These are phyloP conservation scores for Calonectria naviculata DNA, from an alignment of 2,329 filamentous ascomycete genomes.

Conservation along the genomic window DNA sequence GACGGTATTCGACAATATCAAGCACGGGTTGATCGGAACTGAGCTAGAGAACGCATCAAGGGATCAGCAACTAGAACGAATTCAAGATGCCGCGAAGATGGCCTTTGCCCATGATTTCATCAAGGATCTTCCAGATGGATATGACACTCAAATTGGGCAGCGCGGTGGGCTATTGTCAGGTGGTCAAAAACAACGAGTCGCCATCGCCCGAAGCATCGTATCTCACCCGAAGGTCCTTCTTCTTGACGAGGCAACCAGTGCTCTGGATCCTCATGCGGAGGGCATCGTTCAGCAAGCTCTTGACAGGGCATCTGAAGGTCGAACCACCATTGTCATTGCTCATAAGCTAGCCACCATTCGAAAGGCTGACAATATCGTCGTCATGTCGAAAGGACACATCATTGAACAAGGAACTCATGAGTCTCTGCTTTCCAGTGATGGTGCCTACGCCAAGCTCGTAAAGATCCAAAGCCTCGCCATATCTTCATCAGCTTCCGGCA, in stretches of 20 bases:
- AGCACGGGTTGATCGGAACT: conserved; percentile 58
- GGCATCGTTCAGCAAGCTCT: conserved; percentile 65
- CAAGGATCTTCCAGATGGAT: conserved; percentile 55
- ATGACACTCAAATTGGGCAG: conserved; percentile 70
- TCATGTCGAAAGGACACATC: conserved; percentile 41
- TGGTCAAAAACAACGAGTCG: conserved; percentile 73
- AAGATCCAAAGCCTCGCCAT: conserved; percentile 50
- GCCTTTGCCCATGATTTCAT: conserved; percentile 65
- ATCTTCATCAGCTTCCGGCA: conserved; percentile 28
- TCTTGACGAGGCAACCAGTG: conserved; percentile 74
- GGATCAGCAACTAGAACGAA: conserved; percentile 55
- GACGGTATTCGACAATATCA: conserved; percentile 66
- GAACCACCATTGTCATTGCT: conserved; percentile 73
- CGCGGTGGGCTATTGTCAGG: conserved; percentile 73
- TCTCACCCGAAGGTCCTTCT: conserved; percentile 70
- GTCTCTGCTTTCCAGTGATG: conserved; percentile 59
- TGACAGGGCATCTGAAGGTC: conserved; percentile 60
- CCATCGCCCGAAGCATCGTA: conserved; percentile 73
- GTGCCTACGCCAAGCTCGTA: conserved; percentile 65
- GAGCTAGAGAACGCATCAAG: conserved; percentile 49
- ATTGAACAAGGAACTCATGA: conserved; percentile 51
- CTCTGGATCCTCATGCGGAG: conserved; percentile 56
- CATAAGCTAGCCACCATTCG: conserved; percentile 60
- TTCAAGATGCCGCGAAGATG: conserved; percentile 58
- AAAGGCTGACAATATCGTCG: conserved; percentile 46